phyloP scores from a whole-genome alignment of 2,329 filamentous ascomycete species.

The Hymenoscyphus fructigenus region DNA sequence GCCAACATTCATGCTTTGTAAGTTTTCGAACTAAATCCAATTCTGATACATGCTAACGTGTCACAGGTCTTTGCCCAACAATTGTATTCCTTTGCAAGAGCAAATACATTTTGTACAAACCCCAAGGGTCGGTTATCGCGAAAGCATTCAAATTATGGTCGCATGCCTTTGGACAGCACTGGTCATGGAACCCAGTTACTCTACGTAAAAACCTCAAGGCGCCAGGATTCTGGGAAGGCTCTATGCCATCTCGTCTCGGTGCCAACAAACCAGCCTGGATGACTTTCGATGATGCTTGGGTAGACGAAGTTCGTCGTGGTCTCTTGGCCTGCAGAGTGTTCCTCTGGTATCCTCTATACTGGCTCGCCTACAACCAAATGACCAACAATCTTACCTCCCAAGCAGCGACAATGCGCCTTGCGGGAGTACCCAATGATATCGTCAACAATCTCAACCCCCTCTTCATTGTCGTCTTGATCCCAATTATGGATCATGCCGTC shows the following conservation, averaged over 20 bases:
- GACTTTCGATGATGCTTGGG: constrained; percentile 79
- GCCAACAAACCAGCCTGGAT: constrained; percentile 69
- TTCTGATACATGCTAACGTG: background rate
- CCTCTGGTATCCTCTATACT: constrained; percentile 46
- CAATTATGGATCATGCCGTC: constrained; percentile 52
- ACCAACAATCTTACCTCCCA: constrained; percentile 67
- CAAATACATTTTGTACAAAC: constrained; percentile 43
- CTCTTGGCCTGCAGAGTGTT: constrained; percentile 66
- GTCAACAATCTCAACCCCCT: constrained; percentile 60
- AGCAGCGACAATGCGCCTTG: constrained; percentile 46
- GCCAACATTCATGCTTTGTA: constrained; percentile 30
- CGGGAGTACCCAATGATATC: constrained; percentile 56
- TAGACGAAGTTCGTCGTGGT: constrained; percentile 61
- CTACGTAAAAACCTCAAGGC: constrained; percentile 56
- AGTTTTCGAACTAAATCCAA: background rate
- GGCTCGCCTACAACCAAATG: constrained; percentile 65
- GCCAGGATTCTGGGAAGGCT: constrained; percentile 58
- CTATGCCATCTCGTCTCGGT: constrained; percentile 54
- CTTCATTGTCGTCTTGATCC: constrained; percentile 57
- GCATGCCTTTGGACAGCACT: constrained; percentile 45
- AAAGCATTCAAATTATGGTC: constrained; percentile 49
- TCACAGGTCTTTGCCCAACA: constrained; percentile 53
- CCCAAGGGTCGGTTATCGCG: constrained; percentile 62
- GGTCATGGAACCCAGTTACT: constrained; percentile 51
- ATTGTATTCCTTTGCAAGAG: constrained; percentile 58